phyloP scores from a whole-genome alignment of 768 basidiomycete species.

The Auriscalpium orientale region DNA sequence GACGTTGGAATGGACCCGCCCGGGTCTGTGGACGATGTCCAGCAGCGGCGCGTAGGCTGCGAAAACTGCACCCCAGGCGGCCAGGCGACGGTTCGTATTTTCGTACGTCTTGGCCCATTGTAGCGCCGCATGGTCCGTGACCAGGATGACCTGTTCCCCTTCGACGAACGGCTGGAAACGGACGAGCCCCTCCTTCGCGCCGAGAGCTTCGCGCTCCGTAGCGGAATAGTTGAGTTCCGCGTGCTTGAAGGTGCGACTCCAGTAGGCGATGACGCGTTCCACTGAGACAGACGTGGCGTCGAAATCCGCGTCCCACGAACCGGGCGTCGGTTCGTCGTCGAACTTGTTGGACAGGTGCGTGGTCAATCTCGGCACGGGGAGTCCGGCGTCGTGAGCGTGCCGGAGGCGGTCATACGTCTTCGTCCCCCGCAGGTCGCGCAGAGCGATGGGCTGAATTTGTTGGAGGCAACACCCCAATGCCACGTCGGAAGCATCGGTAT shows the following conservation, averaged over 20 bases:
- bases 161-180: constrained; percentile 21
- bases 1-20: constrained; percentile 32
- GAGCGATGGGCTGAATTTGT: constrained; percentile 18
- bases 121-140: constrained; percentile 22
- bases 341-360: constrained; percentile 3
- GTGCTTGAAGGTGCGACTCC: constrained; percentile 17
- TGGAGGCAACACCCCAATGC: constrained; percentile 17
- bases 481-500: constrained; percentile 25
- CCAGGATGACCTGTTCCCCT: constrained; percentile 14
- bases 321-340: not conserved
- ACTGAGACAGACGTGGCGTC: constrained; percentile 17
- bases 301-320: constrained; percentile 11
- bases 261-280: constrained; percentile 22
- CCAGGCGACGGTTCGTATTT: constrained; percentile 29
- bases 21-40: constrained; percentile 31
- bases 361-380: constrained; percentile 8
- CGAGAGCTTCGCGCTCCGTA: constrained; percentile 20
- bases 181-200: constrained; percentile 17
- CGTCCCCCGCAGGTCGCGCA: constrained; percentile 18
- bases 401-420: constrained; percentile 14
- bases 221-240: constrained; percentile 20
- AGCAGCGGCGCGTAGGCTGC: constrained; percentile 27
- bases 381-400: constrained; percentile 5
- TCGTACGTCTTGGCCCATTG: constrained; percentile 31
- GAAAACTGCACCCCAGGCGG: constrained; percentile 30